Evolutionary conservation across 495 filamentous ascomycete species (phyloP).

Genomic region (Viridothelium virens): DNA sequence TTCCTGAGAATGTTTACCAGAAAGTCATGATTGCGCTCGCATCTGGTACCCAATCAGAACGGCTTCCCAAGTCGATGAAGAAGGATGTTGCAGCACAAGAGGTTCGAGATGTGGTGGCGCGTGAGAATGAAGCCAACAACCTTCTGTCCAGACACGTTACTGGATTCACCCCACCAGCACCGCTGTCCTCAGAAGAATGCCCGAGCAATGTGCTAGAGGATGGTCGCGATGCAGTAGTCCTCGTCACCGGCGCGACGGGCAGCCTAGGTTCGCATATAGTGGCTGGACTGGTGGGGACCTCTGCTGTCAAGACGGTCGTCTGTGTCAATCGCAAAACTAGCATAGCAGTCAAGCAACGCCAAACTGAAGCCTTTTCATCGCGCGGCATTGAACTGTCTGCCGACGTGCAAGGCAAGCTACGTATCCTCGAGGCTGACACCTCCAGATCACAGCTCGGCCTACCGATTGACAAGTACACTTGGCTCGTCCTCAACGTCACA

Average conservation of each 20-base stretch:
- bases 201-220: too few relatives aligned
- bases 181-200: too few relatives aligned
- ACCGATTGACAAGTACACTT: neutral
- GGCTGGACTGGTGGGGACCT: constrained; percentile 35
- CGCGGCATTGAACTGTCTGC: neutral
- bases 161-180: too few relatives aligned
- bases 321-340: constrained; percentile 45
- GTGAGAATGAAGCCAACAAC: too few relatives aligned
- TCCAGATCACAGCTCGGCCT: constrained; percentile 9
- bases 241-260: constrained; percentile 55
- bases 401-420: neutral
- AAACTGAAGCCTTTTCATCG: neutral
- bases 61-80: too few relatives aligned
- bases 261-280: constrained; percentile 53
- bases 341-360: neutral
- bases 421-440: neutral
- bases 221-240: constrained; percentile 24
- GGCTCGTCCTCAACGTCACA: neutral
- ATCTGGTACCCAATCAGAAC: too few relatives aligned
- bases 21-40: neutral
- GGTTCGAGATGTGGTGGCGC: too few relatives aligned
- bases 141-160: too few relatives aligned
- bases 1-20: neutral
- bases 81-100: too few relatives aligned
- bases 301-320: constrained; percentile 42